Evolutionary conservation across 176 grass and related monocot genomes (phyloP), one percentile per base, ranked within the genome.

Genomic region (Phoenix dactylifera): DNA sequence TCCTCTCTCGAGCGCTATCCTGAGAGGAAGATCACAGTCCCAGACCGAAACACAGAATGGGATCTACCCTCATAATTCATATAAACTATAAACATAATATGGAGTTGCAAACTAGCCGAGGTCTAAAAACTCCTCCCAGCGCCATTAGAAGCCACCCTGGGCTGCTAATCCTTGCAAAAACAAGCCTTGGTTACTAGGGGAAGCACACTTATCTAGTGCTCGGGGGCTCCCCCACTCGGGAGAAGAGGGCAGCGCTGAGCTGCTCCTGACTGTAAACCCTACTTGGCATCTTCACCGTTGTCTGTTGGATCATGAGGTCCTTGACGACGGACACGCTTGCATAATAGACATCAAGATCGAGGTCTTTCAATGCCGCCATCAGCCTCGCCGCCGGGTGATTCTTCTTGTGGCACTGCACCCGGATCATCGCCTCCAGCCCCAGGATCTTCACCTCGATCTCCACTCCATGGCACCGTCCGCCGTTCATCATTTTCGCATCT

Each of bases 221-320:
- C 12, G 35, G 35, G 9, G 19, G 19, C 5, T 55, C 87, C 0
- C 83, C 80, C 20, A 97, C 59, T 29, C 76, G 62, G 62, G 66
- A 22, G 68, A 67, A 88, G 70, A 97, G 87, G 6, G 87, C 87
- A 0, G 69, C 57, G 69, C 64, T 82, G 60, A 98, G 87, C 70
- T 92, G 88, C 1, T 98, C 84, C 62, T 88, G 93, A 16, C 71
- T 80, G 81, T 88, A 92, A 58, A 84, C 65, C 17, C 79, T 64
- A 68, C 63, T 85, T 3, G 82, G 67, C 87, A 88, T 85, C 77
- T 92, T 88, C 5, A 92, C 87, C 0, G 87, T 80, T 0, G 89
- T 76, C 76, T 97, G 93, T 79, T 97, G 93, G 71, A 97, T 85
- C 87, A 97, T 91, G 55, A 97, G 75, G 71, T 97, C 93, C 54